Conservation (phyloP, 768 basidiomycete genomes). For the Naganishia randhawae region DNA sequence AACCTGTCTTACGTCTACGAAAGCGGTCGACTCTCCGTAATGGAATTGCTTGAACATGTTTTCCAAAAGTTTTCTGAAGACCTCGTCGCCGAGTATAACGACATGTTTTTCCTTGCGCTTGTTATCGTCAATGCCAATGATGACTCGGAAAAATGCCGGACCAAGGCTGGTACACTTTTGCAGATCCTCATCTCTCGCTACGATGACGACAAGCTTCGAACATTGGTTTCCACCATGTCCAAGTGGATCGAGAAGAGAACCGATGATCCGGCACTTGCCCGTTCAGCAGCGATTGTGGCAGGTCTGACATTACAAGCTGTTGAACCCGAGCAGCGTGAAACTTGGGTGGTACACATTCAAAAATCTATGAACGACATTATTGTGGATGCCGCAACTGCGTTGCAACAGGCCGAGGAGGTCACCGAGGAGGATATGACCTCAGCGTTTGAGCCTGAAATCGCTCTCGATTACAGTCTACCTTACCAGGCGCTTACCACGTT, state of each 20-base stretch:
- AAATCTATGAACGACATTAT: slow-evolving; percentile 51
- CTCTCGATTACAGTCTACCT: slow-evolving; percentile 72
- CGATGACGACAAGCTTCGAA: slow-evolving; percentile 59
- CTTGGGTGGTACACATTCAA: slow-evolving; percentile 54
- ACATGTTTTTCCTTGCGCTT: slow-evolving; percentile 83
- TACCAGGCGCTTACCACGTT: slow-evolving; percentile 73
- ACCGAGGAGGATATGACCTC: slow-evolving; percentile 51
- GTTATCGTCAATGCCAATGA: slow-evolving; percentile 94
- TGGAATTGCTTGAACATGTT: slow-evolving; percentile 83
- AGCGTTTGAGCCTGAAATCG: slow-evolving; percentile 47
- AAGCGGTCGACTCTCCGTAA: slow-evolving; percentile 84
- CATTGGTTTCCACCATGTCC: slow-evolving; percentile 68
- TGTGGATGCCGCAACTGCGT: slow-evolving; percentile 47
- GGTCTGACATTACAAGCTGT: slow-evolving; percentile 73
- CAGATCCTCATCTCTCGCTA: slow-evolving; percentile 70
- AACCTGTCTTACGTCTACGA: slow-evolving; percentile 88
- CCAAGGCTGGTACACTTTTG: slow-evolving; percentile 79
- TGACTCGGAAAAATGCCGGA: slow-evolving; percentile 79
- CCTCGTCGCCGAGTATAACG: slow-evolving; percentile 67
- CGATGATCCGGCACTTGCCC: slow-evolving; percentile 61
- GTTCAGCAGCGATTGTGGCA: slow-evolving; percentile 76
- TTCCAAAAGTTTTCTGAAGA: slow-evolving; percentile 75
- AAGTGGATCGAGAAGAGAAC: slow-evolving; percentile 67
- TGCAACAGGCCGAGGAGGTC: slow-evolving; percentile 49
- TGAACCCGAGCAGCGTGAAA: slow-evolving; percentile 54